Conservation (phyloP, 768 basidiomycete genomes). For the Auricularia heimuer region DNA sequence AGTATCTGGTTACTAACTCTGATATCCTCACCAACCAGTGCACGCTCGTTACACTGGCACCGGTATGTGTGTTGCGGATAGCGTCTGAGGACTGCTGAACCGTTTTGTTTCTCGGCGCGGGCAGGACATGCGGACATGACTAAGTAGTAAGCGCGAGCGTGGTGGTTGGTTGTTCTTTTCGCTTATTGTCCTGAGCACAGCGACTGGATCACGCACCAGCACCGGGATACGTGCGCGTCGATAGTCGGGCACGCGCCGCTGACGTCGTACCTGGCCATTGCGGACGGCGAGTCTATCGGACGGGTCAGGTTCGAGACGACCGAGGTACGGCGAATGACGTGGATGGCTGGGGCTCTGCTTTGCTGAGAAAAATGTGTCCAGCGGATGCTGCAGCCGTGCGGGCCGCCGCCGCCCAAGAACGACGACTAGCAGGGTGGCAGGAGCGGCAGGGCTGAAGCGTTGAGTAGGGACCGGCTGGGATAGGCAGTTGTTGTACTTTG, state of each 20-base stretch:
- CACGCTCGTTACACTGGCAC: slow-evolving; percentile 96
- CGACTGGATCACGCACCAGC: slow-evolving; percentile 97
- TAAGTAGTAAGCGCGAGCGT: slow-evolving; percentile 63
- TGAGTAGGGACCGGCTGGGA: background rate
- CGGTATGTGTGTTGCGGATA: slow-evolving; percentile 37
- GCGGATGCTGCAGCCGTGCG: slow-evolving; percentile 93
- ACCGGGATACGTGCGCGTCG: slow-evolving; percentile 88
- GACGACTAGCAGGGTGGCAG: slow-evolving; percentile 37
- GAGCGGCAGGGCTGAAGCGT: background rate
- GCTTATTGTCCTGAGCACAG: slow-evolving; percentile 29
- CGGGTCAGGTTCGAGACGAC: slow-evolving; percentile 89
- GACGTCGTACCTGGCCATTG: slow-evolving; percentile 79
- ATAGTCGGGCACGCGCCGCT: slow-evolving; percentile 88
- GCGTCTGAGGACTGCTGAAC: slow-evolving; percentile 7
- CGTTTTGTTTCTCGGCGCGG: background rate
- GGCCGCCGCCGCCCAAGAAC: slow-evolving; percentile 83
- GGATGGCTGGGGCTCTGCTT: slow-evolving; percentile 6
- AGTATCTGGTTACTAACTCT: slow-evolving; percentile 8
- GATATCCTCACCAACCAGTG: slow-evolving; percentile 38
- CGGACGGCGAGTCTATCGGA: slow-evolving; percentile 89
- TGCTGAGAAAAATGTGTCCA: slow-evolving; percentile 21
- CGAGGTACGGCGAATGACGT: slow-evolving; percentile 49
- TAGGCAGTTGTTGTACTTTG: background rate
- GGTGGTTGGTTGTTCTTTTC: background rate
- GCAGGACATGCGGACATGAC: slow-evolving; percentile 91